phyloP scores from a whole-genome alignment of 176 grass and related monocot genomes.

The Phyllostachys edulis region DNA sequence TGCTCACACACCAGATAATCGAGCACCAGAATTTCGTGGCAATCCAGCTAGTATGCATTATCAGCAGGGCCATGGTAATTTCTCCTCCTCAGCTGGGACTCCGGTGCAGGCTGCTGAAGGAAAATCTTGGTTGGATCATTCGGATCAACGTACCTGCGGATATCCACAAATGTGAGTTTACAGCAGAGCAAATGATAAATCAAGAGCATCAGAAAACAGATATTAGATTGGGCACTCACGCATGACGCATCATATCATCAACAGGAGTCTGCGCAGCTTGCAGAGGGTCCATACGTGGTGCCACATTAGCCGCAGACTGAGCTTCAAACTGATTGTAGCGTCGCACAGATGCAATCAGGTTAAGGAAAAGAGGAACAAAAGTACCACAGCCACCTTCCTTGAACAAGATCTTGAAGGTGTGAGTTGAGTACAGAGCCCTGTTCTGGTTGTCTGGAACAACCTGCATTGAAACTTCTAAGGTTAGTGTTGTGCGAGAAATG shows the following conservation, averaged over 20 bases:
- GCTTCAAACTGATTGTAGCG: slow-evolving; percentile 73
- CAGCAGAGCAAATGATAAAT: neutral
- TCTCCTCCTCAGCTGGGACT: slow-evolving; percentile 96
- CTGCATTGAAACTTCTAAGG: slow-evolving; percentile 30
- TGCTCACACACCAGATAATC: neutral
- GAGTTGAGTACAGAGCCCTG: slow-evolving; percentile 83
- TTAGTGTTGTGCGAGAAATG: neutral
- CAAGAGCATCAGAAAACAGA: neutral
- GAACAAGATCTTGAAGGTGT: slow-evolving; percentile 99
- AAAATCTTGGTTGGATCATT: slow-evolving; percentile 94
- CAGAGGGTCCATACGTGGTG: slow-evolving; percentile 64
- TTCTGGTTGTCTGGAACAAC: slow-evolving; percentile 78
- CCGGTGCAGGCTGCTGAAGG: slow-evolving; percentile 86
- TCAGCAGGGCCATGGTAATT: slow-evolving; percentile 66
- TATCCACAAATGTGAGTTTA: neutral
- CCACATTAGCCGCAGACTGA: slow-evolving; percentile 35
- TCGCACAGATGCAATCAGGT: slow-evolving; percentile 72
- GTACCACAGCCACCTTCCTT: slow-evolving; percentile 97
- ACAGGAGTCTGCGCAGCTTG: slow-evolving; percentile 91
- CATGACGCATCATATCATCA: slow-evolving; percentile 89
- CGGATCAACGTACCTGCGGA: slow-evolving; percentile 86
- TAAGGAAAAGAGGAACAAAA: slow-evolving; percentile 93
- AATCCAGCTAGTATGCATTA: slow-evolving; percentile 31
- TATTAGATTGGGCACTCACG: slow-evolving; percentile 48
- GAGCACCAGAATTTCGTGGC: neutral